These are phyloP conservation scores for Fusarium avenaceum DNA, from an alignment of 2,329 filamentous ascomycete species.

Conservation along the genomic window DNA sequence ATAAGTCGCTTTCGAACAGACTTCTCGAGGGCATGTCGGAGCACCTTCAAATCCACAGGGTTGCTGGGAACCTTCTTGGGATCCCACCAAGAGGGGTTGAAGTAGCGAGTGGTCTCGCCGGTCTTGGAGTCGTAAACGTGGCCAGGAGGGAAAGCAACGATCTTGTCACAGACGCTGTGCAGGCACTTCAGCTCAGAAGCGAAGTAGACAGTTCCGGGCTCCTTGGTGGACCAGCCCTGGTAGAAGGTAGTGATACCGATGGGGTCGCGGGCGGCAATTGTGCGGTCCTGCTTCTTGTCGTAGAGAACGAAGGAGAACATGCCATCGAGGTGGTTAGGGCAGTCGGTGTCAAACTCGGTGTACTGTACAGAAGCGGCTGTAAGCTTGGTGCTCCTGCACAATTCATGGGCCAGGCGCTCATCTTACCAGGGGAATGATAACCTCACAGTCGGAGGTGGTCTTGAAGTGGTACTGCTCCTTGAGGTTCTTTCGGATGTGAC, in stretches of 20 bases:
- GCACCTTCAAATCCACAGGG: conserved; percentile 84
- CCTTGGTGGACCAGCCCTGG: conserved; percentile 88
- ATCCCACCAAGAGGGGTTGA: conserved; percentile 93
- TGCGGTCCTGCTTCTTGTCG: conserved; percentile 93
- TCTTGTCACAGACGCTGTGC: conserved; percentile 93
- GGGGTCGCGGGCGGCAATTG: conserved; percentile 93
- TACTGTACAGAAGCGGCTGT: conserved; percentile 69
- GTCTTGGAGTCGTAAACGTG: conserved; percentile 97
- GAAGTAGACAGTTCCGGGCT: conserved; percentile 91
- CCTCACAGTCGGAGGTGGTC: conserved; percentile 98
- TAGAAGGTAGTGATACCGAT: conserved; percentile 98
- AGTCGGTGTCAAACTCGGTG: conserved; percentile 89
- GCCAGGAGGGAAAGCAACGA: conserved; percentile 92
- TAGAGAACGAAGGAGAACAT: conserved; percentile 99
- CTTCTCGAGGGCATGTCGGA: conserved; percentile 87
- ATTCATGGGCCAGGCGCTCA: not conserved
- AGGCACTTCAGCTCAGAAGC: conserved; percentile 97
- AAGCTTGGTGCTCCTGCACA: conserved; percentile 21
- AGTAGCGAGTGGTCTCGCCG: conserved; percentile 87
- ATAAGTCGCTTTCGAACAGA: conserved; percentile 96
- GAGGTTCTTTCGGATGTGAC: conserved; percentile 88
- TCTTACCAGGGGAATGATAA: conserved; percentile 92
- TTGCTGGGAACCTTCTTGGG: conserved; percentile 80
- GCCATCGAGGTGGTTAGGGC: conserved; percentile 93
- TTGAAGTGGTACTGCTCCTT: conserved; percentile 94